These are phyloP conservation scores for Zygosaccharomyces sapae DNA, from an alignment of 1,139 yeast genomes.

Conservation along the genomic window DNA sequence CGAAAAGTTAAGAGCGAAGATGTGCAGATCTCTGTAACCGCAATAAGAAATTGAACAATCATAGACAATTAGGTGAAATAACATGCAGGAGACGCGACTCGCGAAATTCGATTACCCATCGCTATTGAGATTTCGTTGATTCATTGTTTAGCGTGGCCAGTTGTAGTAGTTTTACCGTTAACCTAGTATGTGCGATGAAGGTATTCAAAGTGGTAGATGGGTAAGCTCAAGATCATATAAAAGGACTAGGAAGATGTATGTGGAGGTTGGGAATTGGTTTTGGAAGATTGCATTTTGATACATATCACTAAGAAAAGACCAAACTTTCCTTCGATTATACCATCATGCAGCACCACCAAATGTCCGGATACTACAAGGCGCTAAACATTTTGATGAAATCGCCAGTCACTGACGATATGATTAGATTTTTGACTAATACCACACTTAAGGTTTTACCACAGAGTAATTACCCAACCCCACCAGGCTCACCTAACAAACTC, in stretches of 20 bases:
- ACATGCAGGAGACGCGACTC: constrained; percentile 2
- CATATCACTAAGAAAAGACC: background rate
- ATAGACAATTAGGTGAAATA: background rate
- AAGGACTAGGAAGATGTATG: background rate
- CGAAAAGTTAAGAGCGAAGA: constrained; percentile 2
- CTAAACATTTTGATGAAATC: constrained; percentile 33
- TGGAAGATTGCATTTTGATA: background rate
- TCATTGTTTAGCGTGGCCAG: constrained; percentile 5
- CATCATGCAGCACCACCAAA: constrained; percentile 8
- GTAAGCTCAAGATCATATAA: constrained; percentile 4
- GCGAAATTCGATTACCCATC: constrained; percentile 2
- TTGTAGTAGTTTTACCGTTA: constrained; percentile 4
- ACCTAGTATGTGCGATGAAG: background rate
- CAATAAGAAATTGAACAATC: constrained; percentile 1
- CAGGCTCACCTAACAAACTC: constrained; percentile 18
- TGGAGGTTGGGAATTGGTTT: background rate
- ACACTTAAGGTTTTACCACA: constrained; percentile 33
- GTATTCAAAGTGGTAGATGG: background rate
- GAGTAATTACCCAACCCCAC: constrained; percentile 18
- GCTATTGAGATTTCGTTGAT: background rate
- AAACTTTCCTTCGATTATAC: no score
- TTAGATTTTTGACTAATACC: constrained; percentile 30
- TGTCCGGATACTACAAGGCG: constrained; percentile 31
- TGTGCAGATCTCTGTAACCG: constrained; percentile 1
- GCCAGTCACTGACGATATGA: constrained; percentile 36